Base-by-base conservation (phyloP, 2,329 filamentous ascomycete species). In the Lasiodiplodia sp. region DNA sequence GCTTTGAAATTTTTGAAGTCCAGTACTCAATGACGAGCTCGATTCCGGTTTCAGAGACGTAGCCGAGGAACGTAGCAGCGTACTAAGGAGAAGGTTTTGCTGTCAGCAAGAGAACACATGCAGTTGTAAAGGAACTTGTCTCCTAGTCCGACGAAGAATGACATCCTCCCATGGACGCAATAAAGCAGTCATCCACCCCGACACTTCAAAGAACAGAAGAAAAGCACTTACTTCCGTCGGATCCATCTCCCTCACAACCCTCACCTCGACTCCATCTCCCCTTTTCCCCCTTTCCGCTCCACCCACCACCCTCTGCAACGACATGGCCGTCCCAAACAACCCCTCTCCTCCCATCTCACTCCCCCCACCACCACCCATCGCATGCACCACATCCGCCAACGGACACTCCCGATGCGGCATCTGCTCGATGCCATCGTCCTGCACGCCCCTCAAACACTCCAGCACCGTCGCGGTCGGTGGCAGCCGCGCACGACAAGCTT, bases 241-340 rank as follows among this genome's bases (percentile, higher is more conserved):
- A 31, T 66, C 63, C 51, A 31, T 44, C 31, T 66, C 63, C 18
- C 37, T 31, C 23, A 37, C 25, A 21, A 66, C 40, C 16, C 40
- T 44, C 40, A 44, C 40, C 44, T 40, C n/a, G 1, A 25, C 18
- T n/a, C 57, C 28, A 4, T 23, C 38, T 6, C 14, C 40, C 16
- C 14, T n/a, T 6, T 21, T n/a, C 47, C 14, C 38, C 3, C 1
- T 6, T 3, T 11, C 4, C n/a, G 3, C 49, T 2, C n/a, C n/a
- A 1, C 14, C 12, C 3, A 16, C 18, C 11, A 23, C 31, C 4
- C 23, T 23, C 51, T 66, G 63, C 52, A 66, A 23, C 0, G 83
- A 85, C 1, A 85, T 73, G 21, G 82, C 82, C 12, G 83, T 84
- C 66, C 85, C 84, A 74, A 85, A 84, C 12, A 85, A 74, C 5